phyloP scores from a whole-genome alignment of 441 rosid genomes.

The Lepidium campestre region DNA sequence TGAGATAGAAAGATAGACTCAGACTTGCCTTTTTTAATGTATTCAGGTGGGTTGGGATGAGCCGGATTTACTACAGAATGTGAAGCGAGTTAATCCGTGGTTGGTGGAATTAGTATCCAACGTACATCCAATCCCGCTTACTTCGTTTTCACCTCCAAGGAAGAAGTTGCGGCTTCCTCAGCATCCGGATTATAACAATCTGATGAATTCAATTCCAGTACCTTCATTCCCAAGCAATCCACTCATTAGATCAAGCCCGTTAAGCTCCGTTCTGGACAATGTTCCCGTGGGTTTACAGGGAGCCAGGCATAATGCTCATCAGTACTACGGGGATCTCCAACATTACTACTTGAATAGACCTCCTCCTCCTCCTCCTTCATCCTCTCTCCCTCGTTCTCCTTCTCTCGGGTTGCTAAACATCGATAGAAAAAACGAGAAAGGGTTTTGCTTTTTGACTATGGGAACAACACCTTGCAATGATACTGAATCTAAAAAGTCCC shows the following conservation, averaged over 20 bases:
- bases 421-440: constrained; percentile 31
- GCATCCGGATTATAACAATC: constrained; percentile 45
- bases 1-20: not conserved
- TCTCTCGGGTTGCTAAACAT: constrained; percentile 22
- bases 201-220: constrained; percentile 46
- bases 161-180: constrained; percentile 79
- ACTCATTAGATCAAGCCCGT: constrained; percentile 49
- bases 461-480: constrained; percentile 37
- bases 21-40: not conserved
- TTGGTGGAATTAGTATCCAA: constrained; percentile 77
- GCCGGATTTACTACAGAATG: constrained; percentile 91
- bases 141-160: constrained; percentile 75
- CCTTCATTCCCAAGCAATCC: constrained; percentile 64
- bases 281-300: constrained; percentile 99
- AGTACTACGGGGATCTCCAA: constrained; percentile 65
- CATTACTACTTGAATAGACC: constrained; percentile 51
- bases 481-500: constrained; percentile 48
- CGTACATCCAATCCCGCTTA: constrained; percentile 60
- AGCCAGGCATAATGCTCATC: constrained; percentile 97
- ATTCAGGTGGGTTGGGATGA: constrained; percentile 96
- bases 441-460: constrained; percentile 56
- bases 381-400: constrained; percentile 34
- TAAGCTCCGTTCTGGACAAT: constrained; percentile 63
- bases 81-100: constrained; percentile 94
- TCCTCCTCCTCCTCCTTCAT: constrained; percentile 40